Evolutionary conservation across 257 asterid species (phyloP).

Genomic region (Solanum chilense): DNA sequence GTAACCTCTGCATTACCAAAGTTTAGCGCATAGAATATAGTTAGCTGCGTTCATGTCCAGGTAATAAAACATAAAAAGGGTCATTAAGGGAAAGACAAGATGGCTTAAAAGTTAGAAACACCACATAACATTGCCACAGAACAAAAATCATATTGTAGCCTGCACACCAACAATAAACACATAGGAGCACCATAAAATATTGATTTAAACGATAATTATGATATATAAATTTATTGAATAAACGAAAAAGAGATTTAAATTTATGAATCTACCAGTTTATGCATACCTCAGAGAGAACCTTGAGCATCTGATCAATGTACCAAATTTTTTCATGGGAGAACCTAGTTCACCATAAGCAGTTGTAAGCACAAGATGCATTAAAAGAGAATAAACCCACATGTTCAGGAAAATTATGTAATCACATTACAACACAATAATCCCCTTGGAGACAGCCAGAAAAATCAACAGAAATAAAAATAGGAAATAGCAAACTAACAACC

Average conservation of each 20-base stretch:
- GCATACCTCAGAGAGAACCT: conserved; percentile 82
- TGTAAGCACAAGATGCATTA: background rate
- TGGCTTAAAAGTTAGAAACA: background rate
- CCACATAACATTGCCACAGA: background rate
- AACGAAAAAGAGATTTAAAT: background rate
- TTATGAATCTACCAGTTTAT: background rate
- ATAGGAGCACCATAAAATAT: background rate
- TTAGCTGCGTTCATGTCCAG: background rate
- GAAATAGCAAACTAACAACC: background rate
- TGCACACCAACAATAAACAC: background rate
- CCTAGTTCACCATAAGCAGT: conserved; percentile 30
- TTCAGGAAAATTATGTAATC: background rate
- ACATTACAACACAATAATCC: background rate
- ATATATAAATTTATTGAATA: background rate
- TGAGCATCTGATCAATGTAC: conserved; percentile 96
- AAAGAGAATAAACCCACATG: background rate
- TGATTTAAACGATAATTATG: background rate
- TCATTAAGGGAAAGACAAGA: background rate
- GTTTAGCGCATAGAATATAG: background rate
- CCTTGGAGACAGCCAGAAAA: background rate
- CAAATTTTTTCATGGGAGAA: conserved; percentile 83
- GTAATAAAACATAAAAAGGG: background rate
- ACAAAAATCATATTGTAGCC: background rate
- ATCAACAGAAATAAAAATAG: background rate
- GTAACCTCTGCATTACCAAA: background rate